phyloP scores from a whole-genome alignment of 2,329 filamentous ascomycete genomes.

The Intubia oerlemansii region DNA sequence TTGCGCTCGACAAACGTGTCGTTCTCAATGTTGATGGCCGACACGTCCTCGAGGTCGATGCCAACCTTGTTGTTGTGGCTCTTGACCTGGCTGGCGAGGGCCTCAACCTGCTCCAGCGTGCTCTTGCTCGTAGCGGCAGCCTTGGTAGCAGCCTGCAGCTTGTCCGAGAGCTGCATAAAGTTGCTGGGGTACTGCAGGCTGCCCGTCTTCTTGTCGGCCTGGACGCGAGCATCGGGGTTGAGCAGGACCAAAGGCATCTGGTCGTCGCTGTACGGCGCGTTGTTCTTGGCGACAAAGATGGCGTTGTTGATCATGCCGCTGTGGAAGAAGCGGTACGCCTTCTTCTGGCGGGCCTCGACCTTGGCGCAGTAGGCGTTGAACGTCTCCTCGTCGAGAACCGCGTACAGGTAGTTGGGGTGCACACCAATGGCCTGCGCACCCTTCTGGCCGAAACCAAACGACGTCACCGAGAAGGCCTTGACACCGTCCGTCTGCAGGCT shows the following conservation, averaged over 20 bases:
- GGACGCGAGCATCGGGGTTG: constrained; percentile 78
- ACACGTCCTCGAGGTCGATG: constrained; percentile 80
- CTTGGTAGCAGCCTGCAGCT: constrained; percentile 20
- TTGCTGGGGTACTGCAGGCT: constrained; percentile 52
- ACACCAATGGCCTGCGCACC: constrained; percentile 93
- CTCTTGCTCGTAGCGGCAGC: constrained; percentile 23
- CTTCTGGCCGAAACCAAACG: constrained; percentile 98
- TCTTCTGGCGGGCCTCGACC: constrained; percentile 89
- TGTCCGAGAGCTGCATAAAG: constrained; percentile 39
- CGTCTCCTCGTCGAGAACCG: constrained; percentile 70
- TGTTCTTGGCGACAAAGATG: constrained; percentile 86
- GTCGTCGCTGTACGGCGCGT: constrained; percentile 74
- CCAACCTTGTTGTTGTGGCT: constrained; percentile 59
- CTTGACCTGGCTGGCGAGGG: constrained; percentile 44
- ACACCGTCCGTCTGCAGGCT: constrained; percentile 93
- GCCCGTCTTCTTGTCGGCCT: constrained; percentile 67
- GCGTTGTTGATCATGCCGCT: constrained; percentile 96
- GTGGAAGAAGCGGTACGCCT: constrained; percentile 96
- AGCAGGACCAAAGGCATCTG: constrained; percentile 78
- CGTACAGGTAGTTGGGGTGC: constrained; percentile 88
- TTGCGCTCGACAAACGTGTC: constrained; percentile 89
- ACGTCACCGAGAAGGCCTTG: constrained; percentile 97
- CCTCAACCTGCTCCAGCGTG: constrained; percentile 57
- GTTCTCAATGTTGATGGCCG: constrained; percentile 77
- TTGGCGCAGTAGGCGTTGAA: constrained; percentile 70